Percentiles rank a stretch among this genome's conserved stretches.
phyloP scores from a whole-genome alignment of 225 moss, liverwort and hornwort genomes.

The Anthoceros angustus region DNA sequence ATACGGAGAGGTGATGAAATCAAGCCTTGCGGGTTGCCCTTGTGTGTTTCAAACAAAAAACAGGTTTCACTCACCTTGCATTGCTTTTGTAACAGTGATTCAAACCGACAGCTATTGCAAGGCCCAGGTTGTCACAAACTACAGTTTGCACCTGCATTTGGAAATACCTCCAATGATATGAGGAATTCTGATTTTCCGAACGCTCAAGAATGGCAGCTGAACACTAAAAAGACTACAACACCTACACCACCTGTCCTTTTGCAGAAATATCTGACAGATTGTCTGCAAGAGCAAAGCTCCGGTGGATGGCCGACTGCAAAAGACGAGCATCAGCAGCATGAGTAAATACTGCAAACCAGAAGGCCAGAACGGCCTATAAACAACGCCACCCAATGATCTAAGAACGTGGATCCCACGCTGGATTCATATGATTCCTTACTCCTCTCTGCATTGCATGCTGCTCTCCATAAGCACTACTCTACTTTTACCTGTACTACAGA shows the following conservation, averaged over 20 bases:
- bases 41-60: background rate
- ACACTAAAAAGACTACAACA: background rate
- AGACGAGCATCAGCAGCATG: too few relatives aligned
- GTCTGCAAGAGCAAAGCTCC: constrained; percentile 74
- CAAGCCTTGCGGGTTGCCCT: background rate
- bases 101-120: constrained; percentile 59
- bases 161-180: background rate
- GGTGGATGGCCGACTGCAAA: constrained; percentile 75
- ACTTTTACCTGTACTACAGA: background rate
- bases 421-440: too few relatives aligned
- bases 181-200: background rate
- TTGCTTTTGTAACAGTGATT: constrained; percentile 30
- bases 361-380: too few relatives aligned
- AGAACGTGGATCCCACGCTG: too few relatives aligned
- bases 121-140: constrained; percentile 75
- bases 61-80: constrained; percentile 16
- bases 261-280: constrained; percentile 90
- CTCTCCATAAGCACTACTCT: too few relatives aligned
- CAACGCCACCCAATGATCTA: too few relatives aligned
- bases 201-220: background rate
- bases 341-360: background rate
- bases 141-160: constrained; percentile 74
- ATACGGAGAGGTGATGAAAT: background rate
- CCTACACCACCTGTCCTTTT: constrained; percentile 66
- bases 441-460: too few relatives aligned